Conservation (phyloP, 2,329 filamentous ascomycete species). For the Ophiostoma triangulosporum region DNA sequence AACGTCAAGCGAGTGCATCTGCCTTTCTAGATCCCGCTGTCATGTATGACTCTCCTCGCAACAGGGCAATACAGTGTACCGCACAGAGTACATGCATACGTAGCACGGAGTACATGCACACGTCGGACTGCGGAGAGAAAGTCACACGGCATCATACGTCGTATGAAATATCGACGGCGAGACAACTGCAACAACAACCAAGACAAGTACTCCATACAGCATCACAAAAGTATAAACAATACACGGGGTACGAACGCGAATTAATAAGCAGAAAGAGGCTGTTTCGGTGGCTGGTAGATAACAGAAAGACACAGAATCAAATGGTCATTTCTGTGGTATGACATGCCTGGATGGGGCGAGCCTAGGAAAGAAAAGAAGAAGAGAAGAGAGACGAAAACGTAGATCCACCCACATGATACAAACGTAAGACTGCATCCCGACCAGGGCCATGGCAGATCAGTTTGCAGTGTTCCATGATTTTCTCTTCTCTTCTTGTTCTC, state of each 20-base stretch:
- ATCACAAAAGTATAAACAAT: background rate
- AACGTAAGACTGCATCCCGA: background rate
- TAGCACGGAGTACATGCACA: background rate
- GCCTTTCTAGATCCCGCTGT: background rate
- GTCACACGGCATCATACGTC: background rate
- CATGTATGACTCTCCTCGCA: background rate
- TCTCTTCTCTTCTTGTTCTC: too few species aligned
- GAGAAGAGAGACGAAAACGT: background rate
- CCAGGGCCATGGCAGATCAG: too few species aligned
- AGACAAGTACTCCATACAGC: background rate
- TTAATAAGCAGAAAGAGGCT: too few species aligned
- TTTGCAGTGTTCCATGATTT: too few species aligned
- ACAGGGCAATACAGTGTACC: too few species aligned
- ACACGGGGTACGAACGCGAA: background rate
- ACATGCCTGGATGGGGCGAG: too few species aligned
- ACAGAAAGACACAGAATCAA: too few species aligned
- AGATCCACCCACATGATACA: slow-evolving; percentile 1
- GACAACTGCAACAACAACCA: background rate
- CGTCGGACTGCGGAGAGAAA: background rate
- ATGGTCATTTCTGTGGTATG: too few species aligned
- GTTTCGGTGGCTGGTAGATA: too few species aligned
- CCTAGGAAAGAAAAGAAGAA: background rate
- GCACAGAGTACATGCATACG: background rate
- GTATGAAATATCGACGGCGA: background rate
- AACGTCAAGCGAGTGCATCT: background rate